These are phyloP conservation scores for Cadophora sp. DNA, from an alignment of 2,329 filamentous ascomycete species.

Conservation along the genomic window DNA sequence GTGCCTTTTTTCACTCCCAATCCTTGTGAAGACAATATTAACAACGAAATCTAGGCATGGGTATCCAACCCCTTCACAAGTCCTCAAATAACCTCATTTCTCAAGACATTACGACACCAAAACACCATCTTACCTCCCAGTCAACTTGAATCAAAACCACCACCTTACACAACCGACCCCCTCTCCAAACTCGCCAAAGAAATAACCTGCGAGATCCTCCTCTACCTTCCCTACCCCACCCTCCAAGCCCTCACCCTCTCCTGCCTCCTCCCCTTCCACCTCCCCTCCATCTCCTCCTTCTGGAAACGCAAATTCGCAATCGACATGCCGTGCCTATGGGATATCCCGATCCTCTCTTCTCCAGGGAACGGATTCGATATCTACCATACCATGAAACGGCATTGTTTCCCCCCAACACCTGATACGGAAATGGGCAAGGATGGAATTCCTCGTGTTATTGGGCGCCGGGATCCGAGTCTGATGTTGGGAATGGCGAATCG, in stretches of 20 bases:
- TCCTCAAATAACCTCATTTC: constrained; percentile 10
- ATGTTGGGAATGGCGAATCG: constrained; percentile 16
- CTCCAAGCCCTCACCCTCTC: constrained; percentile 25
- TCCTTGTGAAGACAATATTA: neutral
- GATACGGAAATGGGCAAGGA: neutral
- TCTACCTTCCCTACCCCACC: constrained; percentile 23
- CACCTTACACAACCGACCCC: neutral
- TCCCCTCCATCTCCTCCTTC: constrained; percentile 22
- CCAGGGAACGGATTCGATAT: constrained; percentile 27
- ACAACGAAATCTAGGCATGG: constrained; percentile 28
- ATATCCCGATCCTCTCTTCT: constrained; percentile 20
- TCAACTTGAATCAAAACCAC: neutral
- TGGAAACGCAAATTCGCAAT: constrained; percentile 31
- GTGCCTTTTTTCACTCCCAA: neutral
- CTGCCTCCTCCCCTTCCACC: constrained; percentile 14
- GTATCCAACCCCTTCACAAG: constrained; percentile 26
- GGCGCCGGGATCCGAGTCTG: neutral
- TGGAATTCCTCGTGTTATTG: neutral
- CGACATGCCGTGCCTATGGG: constrained; percentile 32
- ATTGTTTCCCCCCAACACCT: constrained; percentile 28
- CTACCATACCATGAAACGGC: constrained; percentile 24
- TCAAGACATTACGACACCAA: neutral
- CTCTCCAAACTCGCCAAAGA: constrained; percentile 26
- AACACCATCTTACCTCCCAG: neutral
- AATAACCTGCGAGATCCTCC: constrained; percentile 28